These are phyloP conservation scores for Fusarium austroafricanum DNA, from an alignment of 2,329 filamentous ascomycete genomes.

Conservation along the genomic window DNA sequence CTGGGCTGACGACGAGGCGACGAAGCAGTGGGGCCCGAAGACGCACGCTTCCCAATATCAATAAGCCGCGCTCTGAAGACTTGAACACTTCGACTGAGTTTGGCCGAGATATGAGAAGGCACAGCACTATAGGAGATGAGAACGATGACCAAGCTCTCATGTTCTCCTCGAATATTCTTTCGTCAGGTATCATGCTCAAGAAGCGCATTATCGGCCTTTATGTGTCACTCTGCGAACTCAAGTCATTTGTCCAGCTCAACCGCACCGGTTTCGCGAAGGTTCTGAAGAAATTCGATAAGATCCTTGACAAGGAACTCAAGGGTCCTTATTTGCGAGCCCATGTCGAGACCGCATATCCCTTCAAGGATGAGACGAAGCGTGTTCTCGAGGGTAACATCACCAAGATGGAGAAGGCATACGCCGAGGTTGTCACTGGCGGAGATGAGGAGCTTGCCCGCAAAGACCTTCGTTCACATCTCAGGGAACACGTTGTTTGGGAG, in stretches of 20 bases:
- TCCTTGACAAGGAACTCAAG: slow-evolving; percentile 83
- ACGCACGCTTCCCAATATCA: slow-evolving; percentile 53
- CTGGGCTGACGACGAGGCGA: slow-evolving; percentile 63
- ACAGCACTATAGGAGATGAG: slow-evolving; percentile 79
- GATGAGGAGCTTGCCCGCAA: slow-evolving; percentile 81
- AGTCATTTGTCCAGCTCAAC: slow-evolving; percentile 96
- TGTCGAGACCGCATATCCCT: slow-evolving; percentile 85
- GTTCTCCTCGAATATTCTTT: slow-evolving; percentile 70
- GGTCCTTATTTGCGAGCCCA: slow-evolving; percentile 77
- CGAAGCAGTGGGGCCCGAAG: slow-evolving; percentile 55
- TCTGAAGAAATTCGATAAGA: slow-evolving; percentile 99
- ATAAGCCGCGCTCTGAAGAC: slow-evolving; percentile 59
- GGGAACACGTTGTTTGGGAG: slow-evolving; percentile 99
- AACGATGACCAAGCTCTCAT: slow-evolving; percentile 79
- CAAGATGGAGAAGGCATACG: slow-evolving; percentile 82
- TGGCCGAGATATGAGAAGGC: slow-evolving; percentile 61
- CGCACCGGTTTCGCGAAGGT: slow-evolving; percentile 97
- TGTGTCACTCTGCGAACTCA: slow-evolving; percentile 92
- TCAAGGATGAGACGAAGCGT: slow-evolving; percentile 77
- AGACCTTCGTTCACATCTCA: slow-evolving; percentile 88
- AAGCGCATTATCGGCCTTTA: slow-evolving; percentile 90
- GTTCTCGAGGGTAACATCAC: slow-evolving; percentile 77
- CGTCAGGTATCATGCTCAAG: slow-evolving; percentile 85
- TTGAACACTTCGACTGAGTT: slow-evolving; percentile 72
- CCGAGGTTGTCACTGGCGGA: slow-evolving; percentile 83